These are phyloP conservation scores for Fusarium sarcochroum DNA, from an alignment of 2,329 filamentous ascomycete species.

Conservation along the genomic window DNA sequence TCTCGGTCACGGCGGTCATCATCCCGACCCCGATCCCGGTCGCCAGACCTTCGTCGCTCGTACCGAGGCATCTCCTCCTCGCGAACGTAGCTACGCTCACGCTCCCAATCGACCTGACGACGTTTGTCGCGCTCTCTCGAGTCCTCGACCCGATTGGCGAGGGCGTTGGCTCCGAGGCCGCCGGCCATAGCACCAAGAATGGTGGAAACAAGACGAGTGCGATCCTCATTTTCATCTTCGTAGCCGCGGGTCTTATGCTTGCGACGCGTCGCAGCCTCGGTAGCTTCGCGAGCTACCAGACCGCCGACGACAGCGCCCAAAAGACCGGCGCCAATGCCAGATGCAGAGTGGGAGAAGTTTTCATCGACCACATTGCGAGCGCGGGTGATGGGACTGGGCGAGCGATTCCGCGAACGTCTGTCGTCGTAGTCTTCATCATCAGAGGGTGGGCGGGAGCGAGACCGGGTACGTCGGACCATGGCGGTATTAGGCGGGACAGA, in stretches of 20 bases:
- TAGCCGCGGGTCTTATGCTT: slow-evolving; percentile 48
- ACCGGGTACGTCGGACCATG: slow-evolving; percentile 45
- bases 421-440: slow-evolving; percentile 41
- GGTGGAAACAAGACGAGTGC: slow-evolving; percentile 61
- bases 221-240: slow-evolving; percentile 48
- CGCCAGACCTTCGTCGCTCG: slow-evolving; percentile 38
- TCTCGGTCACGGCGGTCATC: slow-evolving; percentile 17
- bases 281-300: slow-evolving; percentile 64
- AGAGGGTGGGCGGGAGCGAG: slow-evolving; percentile 43
- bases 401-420: slow-evolving; percentile 47
- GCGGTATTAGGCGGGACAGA: slow-evolving; percentile 52
- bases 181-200: slow-evolving; percentile 69
- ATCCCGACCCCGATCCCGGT: slow-evolving; percentile 26
- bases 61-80: slow-evolving; percentile 49
- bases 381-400: slow-evolving; percentile 56
- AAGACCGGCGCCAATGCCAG: slow-evolving; percentile 66
- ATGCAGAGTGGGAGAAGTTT: slow-evolving; percentile 63
- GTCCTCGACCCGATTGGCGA: slow-evolving; percentile 61
- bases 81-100: slow-evolving; percentile 53
- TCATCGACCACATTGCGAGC: slow-evolving; percentile 59
- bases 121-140: slow-evolving; percentile 52
- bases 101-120: slow-evolving; percentile 55
- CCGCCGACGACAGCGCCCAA: slow-evolving; percentile 69
- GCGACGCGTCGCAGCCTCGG: slow-evolving; percentile 57
- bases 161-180: slow-evolving; percentile 67